Conservation (phyloP, 78 protist species). For the Dictyostelium citrinum region DNA sequence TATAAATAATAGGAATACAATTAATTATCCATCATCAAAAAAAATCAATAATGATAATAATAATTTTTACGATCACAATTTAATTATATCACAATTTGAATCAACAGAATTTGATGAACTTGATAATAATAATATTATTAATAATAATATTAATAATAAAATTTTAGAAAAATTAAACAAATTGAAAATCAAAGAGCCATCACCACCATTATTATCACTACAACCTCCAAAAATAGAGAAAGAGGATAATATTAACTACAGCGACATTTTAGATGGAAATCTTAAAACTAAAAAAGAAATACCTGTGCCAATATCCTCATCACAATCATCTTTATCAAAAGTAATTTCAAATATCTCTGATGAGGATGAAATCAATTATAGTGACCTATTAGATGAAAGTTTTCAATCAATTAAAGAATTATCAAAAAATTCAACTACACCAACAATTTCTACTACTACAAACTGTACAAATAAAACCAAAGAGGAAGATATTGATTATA, state of each 20-base stretch:
- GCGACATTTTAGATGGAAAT: neutral
- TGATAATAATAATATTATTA: neutral
- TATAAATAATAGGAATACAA: neutral
- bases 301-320: neutral
- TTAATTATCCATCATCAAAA: neutral
- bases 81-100: neutral
- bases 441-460: neutral
- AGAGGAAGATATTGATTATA: constrained; percentile 16
- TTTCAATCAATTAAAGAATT: neutral
- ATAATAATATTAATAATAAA: neutral
- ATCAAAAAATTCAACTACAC: neutral
- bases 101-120: neutral
- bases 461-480: neutral
- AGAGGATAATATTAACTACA: constrained; percentile 1
- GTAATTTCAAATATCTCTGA: too few species aligned
- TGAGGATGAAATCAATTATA: neutral
- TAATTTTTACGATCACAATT: neutral
- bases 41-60: neutral
- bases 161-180: neutral
- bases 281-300: neutral
- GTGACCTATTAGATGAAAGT: neutral
- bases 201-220: neutral
- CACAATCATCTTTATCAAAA: neutral
- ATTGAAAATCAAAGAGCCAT: neutral
- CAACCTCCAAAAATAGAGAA: neutral